These are phyloP conservation scores for Trypanosoma grayi DNA, from an alignment of 208 protist genomes.

Conservation along the genomic window DNA sequence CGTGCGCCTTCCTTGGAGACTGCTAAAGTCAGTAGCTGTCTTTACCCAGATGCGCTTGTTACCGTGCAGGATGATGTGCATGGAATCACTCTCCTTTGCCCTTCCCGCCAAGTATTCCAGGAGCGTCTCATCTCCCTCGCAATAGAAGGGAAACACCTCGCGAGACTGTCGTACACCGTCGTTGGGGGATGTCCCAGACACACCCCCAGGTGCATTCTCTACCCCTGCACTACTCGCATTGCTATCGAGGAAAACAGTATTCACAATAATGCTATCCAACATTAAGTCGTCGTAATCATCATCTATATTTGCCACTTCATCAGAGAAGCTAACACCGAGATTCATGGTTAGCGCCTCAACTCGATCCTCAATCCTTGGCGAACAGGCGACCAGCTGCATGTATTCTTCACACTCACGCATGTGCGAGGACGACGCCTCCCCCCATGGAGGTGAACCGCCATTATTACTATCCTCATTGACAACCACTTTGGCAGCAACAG, in stretches of 20 bases:
- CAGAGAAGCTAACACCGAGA: slow-evolving; percentile 24
- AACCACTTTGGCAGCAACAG: background rate
- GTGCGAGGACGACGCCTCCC: background rate
- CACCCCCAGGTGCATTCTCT: background rate
- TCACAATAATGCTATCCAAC: slow-evolving; percentile 25
- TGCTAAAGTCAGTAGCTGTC: slow-evolving; percentile 15
- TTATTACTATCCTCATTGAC: background rate
- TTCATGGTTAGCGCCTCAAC: slow-evolving; percentile 29
- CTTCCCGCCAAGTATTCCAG: slow-evolving; percentile 15
- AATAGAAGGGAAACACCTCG: slow-evolving; percentile 26
- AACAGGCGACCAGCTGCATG: slow-evolving; percentile 6
- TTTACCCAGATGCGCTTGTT: slow-evolving; percentile 27
- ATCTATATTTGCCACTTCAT: slow-evolving; percentile 13
- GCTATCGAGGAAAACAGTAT: slow-evolving; percentile 25
- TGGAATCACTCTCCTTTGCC: slow-evolving; percentile 15
- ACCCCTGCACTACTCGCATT: background rate
- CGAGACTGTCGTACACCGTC: slow-evolving; percentile 11
- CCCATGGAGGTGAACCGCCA: background rate
- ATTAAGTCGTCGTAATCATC: slow-evolving; percentile 22
- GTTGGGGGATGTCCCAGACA: background rate
- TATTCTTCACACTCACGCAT: slow-evolving; percentile 3
- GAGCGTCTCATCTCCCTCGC: slow-evolving; percentile 26
- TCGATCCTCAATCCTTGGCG: slow-evolving; percentile 3
- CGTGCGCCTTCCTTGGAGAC: background rate
- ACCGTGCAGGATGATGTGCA: slow-evolving; percentile 21